phyloP scores from a whole-genome alignment of 495 filamentous ascomycete species.

The Aspergillus diversus region DNA sequence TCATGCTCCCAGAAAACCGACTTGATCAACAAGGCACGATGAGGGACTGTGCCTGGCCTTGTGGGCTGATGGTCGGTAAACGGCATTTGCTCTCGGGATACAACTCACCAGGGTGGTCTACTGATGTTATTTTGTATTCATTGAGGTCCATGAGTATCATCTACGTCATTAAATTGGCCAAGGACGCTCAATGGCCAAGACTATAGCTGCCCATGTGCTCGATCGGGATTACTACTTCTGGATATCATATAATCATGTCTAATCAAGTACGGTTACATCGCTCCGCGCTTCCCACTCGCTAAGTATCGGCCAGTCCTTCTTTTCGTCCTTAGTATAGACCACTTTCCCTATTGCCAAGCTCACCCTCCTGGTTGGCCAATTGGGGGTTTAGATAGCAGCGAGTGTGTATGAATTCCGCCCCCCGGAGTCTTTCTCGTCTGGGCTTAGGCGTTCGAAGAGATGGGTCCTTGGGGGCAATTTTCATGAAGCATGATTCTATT shows the following conservation, averaged over 20 bases:
- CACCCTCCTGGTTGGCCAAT: not conserved
- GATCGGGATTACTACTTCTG: not conserved
- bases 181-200: not conserved
- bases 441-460: not conserved
- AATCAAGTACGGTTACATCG: not conserved
- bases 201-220: not conserved
- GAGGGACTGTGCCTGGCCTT: not conserved
- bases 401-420: not conserved
- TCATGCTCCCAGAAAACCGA: not conserved
- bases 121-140: not conserved
- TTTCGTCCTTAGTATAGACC: not conserved
- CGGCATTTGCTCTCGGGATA: not conserved
- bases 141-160: not conserved
- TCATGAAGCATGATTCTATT: not conserved
- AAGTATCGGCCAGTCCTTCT: not conserved
- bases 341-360: not conserved
- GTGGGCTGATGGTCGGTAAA: not conserved
- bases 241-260: not conserved
- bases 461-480: not conserved
- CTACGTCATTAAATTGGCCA: not conserved
- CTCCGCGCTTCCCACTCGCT: not conserved
- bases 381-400: not conserved
- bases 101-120: not conserved
- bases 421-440: too few species aligned
- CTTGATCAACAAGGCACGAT: not conserved